phyloP scores from a whole-genome alignment of 2,329 filamentous ascomycete genomes.

The Epichloe typhina region DNA sequence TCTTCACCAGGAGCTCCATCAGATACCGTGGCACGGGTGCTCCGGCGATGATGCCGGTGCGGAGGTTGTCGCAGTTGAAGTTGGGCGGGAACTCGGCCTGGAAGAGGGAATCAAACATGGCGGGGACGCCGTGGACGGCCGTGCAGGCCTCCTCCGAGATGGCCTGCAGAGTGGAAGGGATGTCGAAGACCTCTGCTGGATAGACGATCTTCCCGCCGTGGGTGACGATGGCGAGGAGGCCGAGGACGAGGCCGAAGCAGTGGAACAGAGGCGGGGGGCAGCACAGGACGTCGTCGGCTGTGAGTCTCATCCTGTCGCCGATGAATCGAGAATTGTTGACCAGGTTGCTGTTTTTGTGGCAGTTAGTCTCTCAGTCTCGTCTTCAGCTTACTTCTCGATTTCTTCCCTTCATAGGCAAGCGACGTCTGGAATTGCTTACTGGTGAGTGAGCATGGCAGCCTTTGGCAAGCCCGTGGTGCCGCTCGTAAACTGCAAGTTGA shows the following conservation, averaged over 20 bases:
- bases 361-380: neutral
- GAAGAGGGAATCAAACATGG: constrained; percentile 65
- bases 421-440: constrained; percentile 25
- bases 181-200: constrained; percentile 61
- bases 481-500: constrained; percentile 63
- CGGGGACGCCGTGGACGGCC: constrained; percentile 67
- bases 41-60: constrained; percentile 69
- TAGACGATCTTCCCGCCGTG: constrained; percentile 68
- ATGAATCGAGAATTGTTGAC: constrained; percentile 58
- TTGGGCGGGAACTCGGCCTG: constrained; percentile 28
- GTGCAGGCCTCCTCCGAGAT: constrained; percentile 57
- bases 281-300: constrained; percentile 54
- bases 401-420: neutral
- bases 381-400: neutral
- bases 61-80: constrained; percentile 38
- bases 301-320: constrained; percentile 61
- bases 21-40: constrained; percentile 62
- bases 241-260: constrained; percentile 71
- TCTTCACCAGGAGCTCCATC: constrained; percentile 58
- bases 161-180: constrained; percentile 49
- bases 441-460: constrained; percentile 61
- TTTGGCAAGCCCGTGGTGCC: constrained; percentile 65
- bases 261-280: constrained; percentile 78
- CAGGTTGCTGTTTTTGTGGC: constrained; percentile 30
- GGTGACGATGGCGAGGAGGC: constrained; percentile 57